Percentiles rank a stretch among this genome's conserved stretches.
Evolutionary conservation across 1,284 basidiomycete species (phyloP).

Genomic region (Xerocomus cyaneibrunnescens): DNA sequence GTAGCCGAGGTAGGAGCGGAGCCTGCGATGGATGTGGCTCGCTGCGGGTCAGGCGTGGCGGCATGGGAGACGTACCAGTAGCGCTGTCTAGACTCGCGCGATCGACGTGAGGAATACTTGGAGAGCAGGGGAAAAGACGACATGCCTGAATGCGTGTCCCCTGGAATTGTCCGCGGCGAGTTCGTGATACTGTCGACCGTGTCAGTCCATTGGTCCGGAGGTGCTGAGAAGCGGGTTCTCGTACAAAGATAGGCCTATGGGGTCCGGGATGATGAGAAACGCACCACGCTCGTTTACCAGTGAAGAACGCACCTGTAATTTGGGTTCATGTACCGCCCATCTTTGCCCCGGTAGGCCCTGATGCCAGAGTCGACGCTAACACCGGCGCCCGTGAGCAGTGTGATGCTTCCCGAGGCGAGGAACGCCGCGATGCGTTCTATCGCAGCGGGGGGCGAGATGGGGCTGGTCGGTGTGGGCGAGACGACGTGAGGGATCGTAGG

Average conservation of each 20-base stretch:
- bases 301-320: conserved; percentile 72
- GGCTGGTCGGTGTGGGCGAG: conserved; percentile 42
- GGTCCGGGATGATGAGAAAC: not conserved
- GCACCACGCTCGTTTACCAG: not conserved
- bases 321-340: conserved; percentile 87
- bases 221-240: conserved; percentile 6
- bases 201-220: not conserved
- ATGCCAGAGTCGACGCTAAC: conserved; percentile 93
- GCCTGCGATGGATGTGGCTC: conserved; percentile 42
- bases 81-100: conserved; percentile 69
- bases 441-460: conserved; percentile 54
- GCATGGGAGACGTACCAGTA: conserved; percentile 56
- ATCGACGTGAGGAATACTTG: conserved; percentile 9
- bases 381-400: conserved; percentile 85
- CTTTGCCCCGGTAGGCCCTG: conserved; percentile 80
- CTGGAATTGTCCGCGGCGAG: conserved; percentile 67
- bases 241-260: conserved; percentile 60
- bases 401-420: conserved; percentile 63
- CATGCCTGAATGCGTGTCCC: conserved; percentile 67
- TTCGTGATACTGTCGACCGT: conserved; percentile 65
- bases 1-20: conserved; percentile 85
- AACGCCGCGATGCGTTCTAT: conserved; percentile 67
- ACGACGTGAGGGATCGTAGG: conserved; percentile 70
- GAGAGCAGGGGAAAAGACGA: not conserved
- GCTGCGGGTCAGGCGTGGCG: not conserved